These are phyloP conservation scores for Tetracladium marchalianum DNA, from an alignment of 495 filamentous ascomycete genomes.

Conservation along the genomic window DNA sequence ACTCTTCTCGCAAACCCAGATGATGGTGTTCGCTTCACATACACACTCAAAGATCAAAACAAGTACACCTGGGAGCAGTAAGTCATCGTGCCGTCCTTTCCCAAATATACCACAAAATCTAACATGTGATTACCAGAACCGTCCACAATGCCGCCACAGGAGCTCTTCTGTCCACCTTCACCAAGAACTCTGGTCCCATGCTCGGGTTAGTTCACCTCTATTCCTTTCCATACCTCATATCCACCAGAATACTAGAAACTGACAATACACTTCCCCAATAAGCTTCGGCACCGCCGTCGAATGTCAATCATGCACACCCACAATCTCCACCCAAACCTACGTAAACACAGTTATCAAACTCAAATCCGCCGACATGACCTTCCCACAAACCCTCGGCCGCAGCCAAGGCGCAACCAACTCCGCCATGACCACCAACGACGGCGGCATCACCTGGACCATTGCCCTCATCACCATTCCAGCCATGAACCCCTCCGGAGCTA, in stretches of 20 bases:
- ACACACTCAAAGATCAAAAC: background rate
- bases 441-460: conserved; percentile 29
- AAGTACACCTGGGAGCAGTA: background rate
- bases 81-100: no score
- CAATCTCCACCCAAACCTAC: conserved; percentile 26
- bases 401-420: conserved; percentile 22
- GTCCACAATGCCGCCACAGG: conserved; percentile 28
- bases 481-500: conserved; percentile 13
- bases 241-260: background rate
- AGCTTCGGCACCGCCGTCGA: conserved; percentile 31
- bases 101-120: no score
- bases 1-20: background rate
- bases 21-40: background rate
- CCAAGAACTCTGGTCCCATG: conserved; percentile 25
- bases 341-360: conserved; percentile 28
- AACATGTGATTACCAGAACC: conserved; percentile 10
- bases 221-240: background rate
- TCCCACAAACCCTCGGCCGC: conserved; percentile 26
- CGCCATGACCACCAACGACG: conserved; percentile 22
- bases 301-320: conserved; percentile 27
- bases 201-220: conserved; percentile 19
- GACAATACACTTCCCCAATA: no score
- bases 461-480: conserved; percentile 24
- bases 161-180: conserved; percentile 22
- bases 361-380: conserved; percentile 23